These are phyloP conservation scores for Globisporangium rhizosaccharum DNA, from an alignment of 352 stramenopile species.

Conservation along the genomic window DNA sequence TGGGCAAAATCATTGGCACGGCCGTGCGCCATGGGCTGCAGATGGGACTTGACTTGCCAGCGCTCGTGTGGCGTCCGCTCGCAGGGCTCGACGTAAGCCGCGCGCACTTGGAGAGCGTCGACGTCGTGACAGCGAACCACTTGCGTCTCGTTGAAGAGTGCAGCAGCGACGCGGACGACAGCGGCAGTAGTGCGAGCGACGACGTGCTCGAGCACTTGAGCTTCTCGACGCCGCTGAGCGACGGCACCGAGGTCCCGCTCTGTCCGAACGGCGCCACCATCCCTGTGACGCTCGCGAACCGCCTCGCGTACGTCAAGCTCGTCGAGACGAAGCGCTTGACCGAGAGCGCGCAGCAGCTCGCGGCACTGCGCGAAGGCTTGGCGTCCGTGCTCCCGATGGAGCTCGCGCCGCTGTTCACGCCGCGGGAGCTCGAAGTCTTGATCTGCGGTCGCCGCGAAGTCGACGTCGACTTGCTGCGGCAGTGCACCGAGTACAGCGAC, in stretches of 20 bases:
- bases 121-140: conserved; percentile 70
- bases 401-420: conserved; percentile 94
- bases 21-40: conserved; percentile 94
- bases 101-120: conserved; percentile 74
- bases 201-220: conserved; percentile 62
- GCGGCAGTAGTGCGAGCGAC: conserved; percentile 17
- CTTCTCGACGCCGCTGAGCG: conserved; percentile 74
- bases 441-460: conserved; percentile 96
- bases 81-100: conserved; percentile 69
- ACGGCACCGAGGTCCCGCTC: conserved; percentile 69
- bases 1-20: conserved; percentile 95
- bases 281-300: conserved; percentile 59
- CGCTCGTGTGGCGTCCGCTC: conserved; percentile 84
- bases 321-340: conserved; percentile 67
- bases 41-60: conserved; percentile 89
- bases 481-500: conserved; percentile 96
- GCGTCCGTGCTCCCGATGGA: conserved; percentile 95
- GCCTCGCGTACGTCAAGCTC: conserved; percentile 54
- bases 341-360: conserved; percentile 78
- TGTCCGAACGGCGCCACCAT: conserved; percentile 63
- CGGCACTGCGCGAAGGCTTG: conserved; percentile 80
- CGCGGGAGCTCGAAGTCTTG: conserved; percentile 93
- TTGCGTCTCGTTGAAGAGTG: conserved; percentile 60
- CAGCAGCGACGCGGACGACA: conserved; percentile 21
- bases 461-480: conserved; percentile 94